Percentiles rank a stretch among this genome's conserved stretches.
These are phyloP conservation scores for Mycena vulgaris DNA, from an alignment of 768 basidiomycete genomes.

Conservation along the genomic window DNA sequence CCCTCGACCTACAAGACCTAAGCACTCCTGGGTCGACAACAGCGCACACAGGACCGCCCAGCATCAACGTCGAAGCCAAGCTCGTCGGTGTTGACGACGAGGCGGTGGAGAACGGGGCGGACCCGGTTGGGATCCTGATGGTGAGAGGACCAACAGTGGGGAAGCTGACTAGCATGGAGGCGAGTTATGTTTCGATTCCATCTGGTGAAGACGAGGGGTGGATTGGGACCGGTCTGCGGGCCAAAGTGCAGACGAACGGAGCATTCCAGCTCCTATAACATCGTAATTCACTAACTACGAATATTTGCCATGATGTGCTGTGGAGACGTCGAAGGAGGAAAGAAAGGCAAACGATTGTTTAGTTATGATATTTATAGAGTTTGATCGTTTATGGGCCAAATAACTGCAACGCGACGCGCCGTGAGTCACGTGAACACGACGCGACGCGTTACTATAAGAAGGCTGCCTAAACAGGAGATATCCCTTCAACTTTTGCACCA, in stretches of 20 bases:
- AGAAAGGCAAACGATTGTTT: no score
- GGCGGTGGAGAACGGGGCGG: conserved; percentile 72
- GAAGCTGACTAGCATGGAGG: conserved; percentile 59
- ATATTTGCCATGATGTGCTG: background rate
- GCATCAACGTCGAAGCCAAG: conserved; percentile 88
- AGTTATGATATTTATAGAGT: no score
- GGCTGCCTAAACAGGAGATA: background rate
- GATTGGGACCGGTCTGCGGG: conserved; percentile 61
- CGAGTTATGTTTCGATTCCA: conserved; percentile 54
- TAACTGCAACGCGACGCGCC: no score
- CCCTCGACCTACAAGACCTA: conserved; percentile 88
- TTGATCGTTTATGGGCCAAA: no score
- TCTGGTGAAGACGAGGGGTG: conserved; percentile 58
- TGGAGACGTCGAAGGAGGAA: no score
- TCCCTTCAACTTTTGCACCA: conserved; percentile 17
- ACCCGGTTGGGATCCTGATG: conserved; percentile 66
- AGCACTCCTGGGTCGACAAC: conserved; percentile 45
- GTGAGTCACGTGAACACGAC: background rate
- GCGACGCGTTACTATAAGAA: background rate
- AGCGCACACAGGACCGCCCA: conserved; percentile 82
- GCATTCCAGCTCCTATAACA: conserved; percentile 64
- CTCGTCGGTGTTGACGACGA: conserved; percentile 79
- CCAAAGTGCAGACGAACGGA: conserved; percentile 75
- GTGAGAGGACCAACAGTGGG: conserved; percentile 51
- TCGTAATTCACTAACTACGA: conserved; percentile 5